Evolutionary conservation across 306 rosid species (phyloP), one percentile per base, ranked within the genome.

Genomic region (Vigna reflexopilosa): DNA sequence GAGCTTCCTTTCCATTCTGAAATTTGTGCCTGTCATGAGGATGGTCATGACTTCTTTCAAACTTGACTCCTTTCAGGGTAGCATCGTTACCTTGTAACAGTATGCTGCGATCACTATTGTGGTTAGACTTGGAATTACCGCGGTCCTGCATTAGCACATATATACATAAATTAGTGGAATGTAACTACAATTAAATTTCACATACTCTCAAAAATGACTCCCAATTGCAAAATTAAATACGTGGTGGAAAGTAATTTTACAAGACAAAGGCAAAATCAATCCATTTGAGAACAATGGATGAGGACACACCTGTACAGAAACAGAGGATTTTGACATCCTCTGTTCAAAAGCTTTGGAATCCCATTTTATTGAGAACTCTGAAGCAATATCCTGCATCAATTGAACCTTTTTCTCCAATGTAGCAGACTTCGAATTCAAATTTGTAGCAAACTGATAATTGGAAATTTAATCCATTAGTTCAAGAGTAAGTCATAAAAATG

Each of bases 361-460:
- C 97, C 99, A 95, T 79, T 71, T 79, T 85, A 95, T 90, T 84
- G 93, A 86, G 85, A 89, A 93, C 71, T 95, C 97, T 49, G 56
- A 61, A 42, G 97, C 91, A 77, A 95, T 91, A 14, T 90, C 91
- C 78, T 87, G 86, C 96, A 95, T 84, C 76, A 95, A 75, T 70
- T 69, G 79, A 77, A 95, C 87, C 85, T 87, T 95, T 73, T 83
- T 89, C 84, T 93, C 98, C 89, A 91, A 70, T 34, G 96, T 86
- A 67, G 87, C 77, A 79, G 90, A 80, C 86, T 80, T 95, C 16
- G 88, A 85, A 79, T 90, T 87, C 79, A 83, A 70, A 86, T 90
- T 88, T 72, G 86, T 88, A 75, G 88, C 91, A 89, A 95, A 95
- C 98, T 95, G 85, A 67, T 36, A 76, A 82, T 55, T 40, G 45